Evolutionary conservation across 768 basidiomycete genomes (phyloP), one percentile per base, ranked within the genome.

Genomic region (Crassisporium funariophilum): DNA sequence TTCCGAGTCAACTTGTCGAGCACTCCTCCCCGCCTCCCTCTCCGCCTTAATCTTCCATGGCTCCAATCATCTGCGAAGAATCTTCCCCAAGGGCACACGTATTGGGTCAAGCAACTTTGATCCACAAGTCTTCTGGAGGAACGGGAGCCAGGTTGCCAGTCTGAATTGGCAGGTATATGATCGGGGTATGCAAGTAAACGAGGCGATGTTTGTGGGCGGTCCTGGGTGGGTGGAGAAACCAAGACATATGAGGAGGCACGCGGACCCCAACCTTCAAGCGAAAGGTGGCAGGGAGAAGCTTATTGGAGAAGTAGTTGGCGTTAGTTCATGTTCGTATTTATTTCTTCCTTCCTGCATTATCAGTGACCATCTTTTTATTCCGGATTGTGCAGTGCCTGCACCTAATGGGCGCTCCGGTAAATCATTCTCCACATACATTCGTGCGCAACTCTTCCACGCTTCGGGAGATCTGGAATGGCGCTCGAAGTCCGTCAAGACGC

Each of bases 131-230:
- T 78, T 78, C 52, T 84, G 82, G 82, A 68, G 74, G 13, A 71
- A 65, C 33, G 83, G 83, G 2, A 75, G 79, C 4, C 83, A 84
- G 41, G 68, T 84, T 8, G 75, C 73, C 1, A 73, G 75, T 27
- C 62, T 84, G 34, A 84, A 84, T 52, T 83, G 83, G 83, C 82
- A 84, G 62, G 68, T 66, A n/a, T 81, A 75, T 53, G 82, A 84
- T 55, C 56, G 52, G 1, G 76, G 76, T 1, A 77, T 80, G 75
- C 79, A 81, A 52, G 58, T 85, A 17, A 83, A 84, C 53, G 84
- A 83, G 58, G 83, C 72, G 0, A 72, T 85, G 74, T 85, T 84
- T 55, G 70, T 71, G 0, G 83, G 78, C 0, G 77, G 71, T 3
- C 55, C 63, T 2, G 83, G 82, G 1, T 84, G 79, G 79, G 74